Conservation (phyloP, 257 asterid genomes). For the Hygrophila difformis region DNA sequence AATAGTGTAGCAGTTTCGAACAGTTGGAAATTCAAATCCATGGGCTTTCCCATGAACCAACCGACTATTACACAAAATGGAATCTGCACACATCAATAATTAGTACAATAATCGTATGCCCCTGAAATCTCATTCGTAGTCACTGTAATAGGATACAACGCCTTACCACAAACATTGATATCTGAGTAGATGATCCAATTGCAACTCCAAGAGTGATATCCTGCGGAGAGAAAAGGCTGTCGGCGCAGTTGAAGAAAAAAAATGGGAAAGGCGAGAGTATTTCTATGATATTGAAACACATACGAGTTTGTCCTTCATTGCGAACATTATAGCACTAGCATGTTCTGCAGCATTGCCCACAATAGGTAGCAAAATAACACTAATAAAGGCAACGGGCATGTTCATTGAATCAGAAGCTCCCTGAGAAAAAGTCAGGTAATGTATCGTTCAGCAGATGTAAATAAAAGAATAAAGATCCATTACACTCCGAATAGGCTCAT, state of each 20-base stretch:
- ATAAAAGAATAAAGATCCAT: no score
- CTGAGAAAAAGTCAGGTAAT: conserved; percentile 42
- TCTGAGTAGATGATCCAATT: conserved; percentile 95
- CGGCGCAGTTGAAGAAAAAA: neutral
- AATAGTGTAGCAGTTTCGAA: conserved; percentile 95
- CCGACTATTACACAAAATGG: conserved; percentile 98
- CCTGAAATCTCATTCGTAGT: no score
- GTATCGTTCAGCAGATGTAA: no score
- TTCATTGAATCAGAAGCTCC: conserved; percentile 87
- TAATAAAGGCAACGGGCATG: conserved; percentile 84
- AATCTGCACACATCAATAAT: conserved; percentile 48
- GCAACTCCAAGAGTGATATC: conserved; percentile 81
- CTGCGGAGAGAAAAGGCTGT: conserved; percentile 16
- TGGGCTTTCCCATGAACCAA: conserved; percentile 90
- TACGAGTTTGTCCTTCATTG: conserved; percentile 96
- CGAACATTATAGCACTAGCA: conserved; percentile 98
- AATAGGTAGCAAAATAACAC: conserved; percentile 86
- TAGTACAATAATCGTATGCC: neutral
- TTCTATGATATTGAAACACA: conserved; percentile 12
- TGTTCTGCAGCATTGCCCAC: conserved; percentile 98
- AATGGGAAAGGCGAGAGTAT: neutral
- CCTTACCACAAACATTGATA: conserved; percentile 96
- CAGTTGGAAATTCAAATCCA: conserved; percentile 97
- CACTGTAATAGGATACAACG: neutral
- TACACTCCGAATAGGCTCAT: no score